phyloP scores from a whole-genome alignment of 169 alveolate species.

The Amoebophrya sp. region DNA sequence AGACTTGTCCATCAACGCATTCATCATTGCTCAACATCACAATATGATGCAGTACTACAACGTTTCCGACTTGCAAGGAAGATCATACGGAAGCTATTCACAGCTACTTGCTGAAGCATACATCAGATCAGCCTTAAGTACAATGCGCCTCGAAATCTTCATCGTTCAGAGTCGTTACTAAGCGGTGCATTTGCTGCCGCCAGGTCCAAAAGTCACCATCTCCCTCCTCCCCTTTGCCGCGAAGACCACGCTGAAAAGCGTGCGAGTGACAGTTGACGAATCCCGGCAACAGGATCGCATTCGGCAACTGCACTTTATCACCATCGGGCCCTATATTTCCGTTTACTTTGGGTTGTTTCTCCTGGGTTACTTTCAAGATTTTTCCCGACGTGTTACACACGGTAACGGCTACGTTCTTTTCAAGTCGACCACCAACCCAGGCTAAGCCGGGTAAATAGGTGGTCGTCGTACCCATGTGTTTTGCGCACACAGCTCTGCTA shows the following conservation, averaged over 20 bases:
- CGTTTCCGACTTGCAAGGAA: no score
- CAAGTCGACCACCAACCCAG: neutral
- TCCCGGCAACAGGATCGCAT: constrained; percentile 21
- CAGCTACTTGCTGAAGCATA: no score
- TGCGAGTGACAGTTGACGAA: constrained; percentile 34
- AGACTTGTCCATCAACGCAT: no score
- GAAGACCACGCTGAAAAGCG: constrained; percentile 26
- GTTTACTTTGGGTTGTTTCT: neutral
- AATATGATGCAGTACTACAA: no score
- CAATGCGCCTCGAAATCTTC: neutral
- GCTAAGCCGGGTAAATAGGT: neutral
- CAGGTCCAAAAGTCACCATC: constrained; percentile 28
- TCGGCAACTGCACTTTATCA: neutral
- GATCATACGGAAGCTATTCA: no score
- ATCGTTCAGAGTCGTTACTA: neutral
- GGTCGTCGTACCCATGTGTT: neutral
- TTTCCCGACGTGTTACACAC: neutral
- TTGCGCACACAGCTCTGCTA: no score
- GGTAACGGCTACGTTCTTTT: neutral
- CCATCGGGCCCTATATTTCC: neutral
- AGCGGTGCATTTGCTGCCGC: constrained; percentile 33
- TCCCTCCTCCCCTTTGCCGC: constrained; percentile 31
- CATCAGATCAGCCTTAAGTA: no score
- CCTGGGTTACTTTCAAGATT: neutral
- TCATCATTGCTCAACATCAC: no score